These are phyloP conservation scores for Rhinocladiella similis DNA, from an alignment of 2,329 filamentous ascomycete genomes.

Conservation along the genomic window DNA sequence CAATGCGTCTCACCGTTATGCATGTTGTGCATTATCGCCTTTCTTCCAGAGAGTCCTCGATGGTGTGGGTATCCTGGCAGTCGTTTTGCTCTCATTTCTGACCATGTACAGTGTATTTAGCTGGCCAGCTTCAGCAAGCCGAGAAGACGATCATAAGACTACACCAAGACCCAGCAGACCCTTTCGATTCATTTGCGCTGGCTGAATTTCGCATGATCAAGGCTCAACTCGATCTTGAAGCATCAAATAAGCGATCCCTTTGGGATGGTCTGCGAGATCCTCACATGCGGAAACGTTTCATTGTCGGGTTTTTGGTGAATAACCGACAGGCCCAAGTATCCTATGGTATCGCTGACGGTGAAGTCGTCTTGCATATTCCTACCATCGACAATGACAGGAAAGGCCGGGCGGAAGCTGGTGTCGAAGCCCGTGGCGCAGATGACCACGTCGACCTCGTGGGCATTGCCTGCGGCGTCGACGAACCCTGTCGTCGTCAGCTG, in stretches of 20 bases:
- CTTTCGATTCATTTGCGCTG: neutral
- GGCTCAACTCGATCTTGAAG: neutral
- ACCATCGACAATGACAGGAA: constrained; percentile 20
- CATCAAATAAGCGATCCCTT: neutral
- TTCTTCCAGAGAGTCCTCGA: constrained; percentile 11
- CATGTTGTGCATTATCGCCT: constrained; percentile 1
- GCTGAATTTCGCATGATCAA: neutral
- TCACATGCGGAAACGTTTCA: neutral
- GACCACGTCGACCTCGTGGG: constrained; percentile 8
- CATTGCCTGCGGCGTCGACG: constrained; percentile 5
- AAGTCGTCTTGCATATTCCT: constrained; percentile 20
- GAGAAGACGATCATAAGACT: neutral
- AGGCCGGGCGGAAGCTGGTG: constrained; percentile 30
- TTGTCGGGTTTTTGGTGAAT: neutral
- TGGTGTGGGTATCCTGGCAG: constrained; percentile 13
- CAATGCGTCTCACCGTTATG: constrained; percentile 1
- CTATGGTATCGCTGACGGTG: constrained; percentile 32
- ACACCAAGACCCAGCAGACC: neutral
- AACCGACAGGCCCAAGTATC: constrained; percentile 15
- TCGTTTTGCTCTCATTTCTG: no score
- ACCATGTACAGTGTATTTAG: neutral
- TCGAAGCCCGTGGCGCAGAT: constrained; percentile 35
- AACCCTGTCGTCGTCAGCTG: constrained; percentile 23
- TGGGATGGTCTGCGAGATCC: neutral
- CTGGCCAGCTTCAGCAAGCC: neutral